These are phyloP conservation scores for Monosporascus sp. DNA, from an alignment of 2,329 filamentous ascomycete genomes.

Conservation along the genomic window DNA sequence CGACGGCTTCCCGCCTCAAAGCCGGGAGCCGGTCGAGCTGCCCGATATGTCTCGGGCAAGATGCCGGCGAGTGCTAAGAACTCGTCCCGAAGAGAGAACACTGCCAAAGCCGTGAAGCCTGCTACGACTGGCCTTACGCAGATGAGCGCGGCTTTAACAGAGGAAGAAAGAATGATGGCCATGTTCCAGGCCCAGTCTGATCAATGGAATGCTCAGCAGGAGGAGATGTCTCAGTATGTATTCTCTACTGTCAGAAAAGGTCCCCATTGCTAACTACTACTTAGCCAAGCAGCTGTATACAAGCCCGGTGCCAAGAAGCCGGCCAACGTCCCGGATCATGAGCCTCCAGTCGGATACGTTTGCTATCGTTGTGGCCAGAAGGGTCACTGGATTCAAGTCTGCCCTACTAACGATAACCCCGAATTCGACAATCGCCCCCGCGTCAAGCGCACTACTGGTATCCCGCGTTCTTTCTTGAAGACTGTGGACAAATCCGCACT, in stretches of 20 bases:
- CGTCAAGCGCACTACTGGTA: conserved; percentile 94
- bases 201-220: conserved; percentile 89
- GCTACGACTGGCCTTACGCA: conserved; percentile 55
- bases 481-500: conserved; percentile 88
- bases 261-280: conserved; percentile 5
- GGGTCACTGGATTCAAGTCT: conserved; percentile 98
- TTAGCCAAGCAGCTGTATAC: conserved; percentile 57
- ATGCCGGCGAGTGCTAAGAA: conserved; percentile 88
- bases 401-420: conserved; percentile 96
- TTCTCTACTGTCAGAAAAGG: background rate
- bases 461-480: conserved; percentile 90
- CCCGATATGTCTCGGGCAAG: conserved; percentile 92
- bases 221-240: conserved; percentile 79
- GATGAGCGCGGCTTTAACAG: conserved; percentile 76
- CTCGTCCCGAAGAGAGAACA: conserved; percentile 60
- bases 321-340: conserved; percentile 80
- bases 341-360: conserved; percentile 88
- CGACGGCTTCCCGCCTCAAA: conserved; percentile 78
- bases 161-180: conserved; percentile 89
- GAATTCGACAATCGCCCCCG: conserved; percentile 90
- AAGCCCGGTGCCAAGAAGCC: conserved; percentile 60
- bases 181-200: conserved; percentile 88
- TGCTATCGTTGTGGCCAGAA: conserved; percentile 96
- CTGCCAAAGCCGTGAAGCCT: conserved; percentile 55
- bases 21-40: conserved; percentile 82